Conservation (phyloP, 768 basidiomycete species). For the Psilocybe tampanensis region DNA sequence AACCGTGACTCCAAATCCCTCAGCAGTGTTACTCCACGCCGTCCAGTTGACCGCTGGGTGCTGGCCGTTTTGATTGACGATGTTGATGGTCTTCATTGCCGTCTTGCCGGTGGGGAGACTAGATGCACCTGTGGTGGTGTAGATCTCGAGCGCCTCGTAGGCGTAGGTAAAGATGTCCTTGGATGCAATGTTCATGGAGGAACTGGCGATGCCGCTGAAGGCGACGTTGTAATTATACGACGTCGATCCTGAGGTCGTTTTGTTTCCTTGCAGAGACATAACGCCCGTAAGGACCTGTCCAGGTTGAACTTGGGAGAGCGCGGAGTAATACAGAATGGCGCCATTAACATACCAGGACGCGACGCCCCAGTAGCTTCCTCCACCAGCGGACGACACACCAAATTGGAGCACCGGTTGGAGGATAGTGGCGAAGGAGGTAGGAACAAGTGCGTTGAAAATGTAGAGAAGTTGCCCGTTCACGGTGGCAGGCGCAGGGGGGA, state of each 20-base stretch:
- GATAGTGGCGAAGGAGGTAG: not conserved
- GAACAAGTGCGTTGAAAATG: not conserved
- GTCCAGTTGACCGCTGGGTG: not conserved
- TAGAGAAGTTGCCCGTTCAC: not conserved
- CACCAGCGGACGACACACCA: not conserved
- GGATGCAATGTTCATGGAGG: not conserved
- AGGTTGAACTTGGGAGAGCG: not conserved
- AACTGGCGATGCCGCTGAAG: not conserved
- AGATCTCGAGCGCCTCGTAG: conserved; percentile 4
- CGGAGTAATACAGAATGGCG: not conserved
- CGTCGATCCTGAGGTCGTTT: not conserved
- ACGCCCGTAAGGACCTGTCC: not conserved
- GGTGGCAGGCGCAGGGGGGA: not conserved
- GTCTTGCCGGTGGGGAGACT: not conserved
- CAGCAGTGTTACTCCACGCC: not conserved
- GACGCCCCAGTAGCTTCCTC: not conserved
- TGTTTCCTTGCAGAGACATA: conserved; percentile 1
- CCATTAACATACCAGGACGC: conserved; percentile 1
- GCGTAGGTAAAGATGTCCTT: conserved; percentile 1
- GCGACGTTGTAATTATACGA: not conserved
- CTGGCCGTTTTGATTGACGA: conserved; percentile 1
- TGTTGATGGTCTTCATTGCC: not conserved
- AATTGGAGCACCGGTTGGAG: not conserved
- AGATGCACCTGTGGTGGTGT: not conserved
- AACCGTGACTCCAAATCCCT: not conserved